Conservation (phyloP, 306 rosid species). For the Vigna unguiculata region DNA sequence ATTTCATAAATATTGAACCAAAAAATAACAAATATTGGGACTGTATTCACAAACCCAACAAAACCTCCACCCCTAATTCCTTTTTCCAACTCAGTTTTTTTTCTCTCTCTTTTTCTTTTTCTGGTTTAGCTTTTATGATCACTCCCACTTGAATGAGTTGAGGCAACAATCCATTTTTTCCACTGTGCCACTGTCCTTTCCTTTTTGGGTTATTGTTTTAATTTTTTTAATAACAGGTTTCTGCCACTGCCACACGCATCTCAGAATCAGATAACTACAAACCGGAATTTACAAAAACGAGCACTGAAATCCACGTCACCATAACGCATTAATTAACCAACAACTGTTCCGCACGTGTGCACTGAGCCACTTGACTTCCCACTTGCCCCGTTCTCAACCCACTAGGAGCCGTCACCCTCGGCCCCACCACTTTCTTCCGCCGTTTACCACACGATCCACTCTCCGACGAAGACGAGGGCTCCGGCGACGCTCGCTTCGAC, state of each 20-base stretch:
- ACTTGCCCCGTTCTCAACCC: constrained; percentile 45
- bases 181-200: background rate
- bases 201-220: background rate
- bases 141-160: background rate
- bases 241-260: background rate
- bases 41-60: constrained; percentile 41
- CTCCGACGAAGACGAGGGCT: constrained; percentile 53
- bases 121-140: background rate
- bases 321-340: constrained; percentile 38
- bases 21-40: constrained; percentile 41
- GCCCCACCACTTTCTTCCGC: constrained; percentile 57
- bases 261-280: constrained; percentile 33
- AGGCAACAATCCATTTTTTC: background rate
- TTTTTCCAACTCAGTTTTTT: background rate
- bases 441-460: constrained; percentile 54
- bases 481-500: constrained; percentile 67
- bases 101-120: background rate
- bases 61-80: background rate
- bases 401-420: constrained; percentile 28
- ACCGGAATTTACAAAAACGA: background rate
- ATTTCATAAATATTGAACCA: constrained; percentile 36
- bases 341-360: constrained; percentile 38
- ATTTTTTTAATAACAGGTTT: background rate
- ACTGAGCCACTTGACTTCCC: constrained; percentile 45
- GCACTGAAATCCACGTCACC: constrained; percentile 36